Evolutionary conservation across 2,329 filamentous ascomycete genomes (phyloP).

Genomic region (Sclerotinia subarctica): DNA sequence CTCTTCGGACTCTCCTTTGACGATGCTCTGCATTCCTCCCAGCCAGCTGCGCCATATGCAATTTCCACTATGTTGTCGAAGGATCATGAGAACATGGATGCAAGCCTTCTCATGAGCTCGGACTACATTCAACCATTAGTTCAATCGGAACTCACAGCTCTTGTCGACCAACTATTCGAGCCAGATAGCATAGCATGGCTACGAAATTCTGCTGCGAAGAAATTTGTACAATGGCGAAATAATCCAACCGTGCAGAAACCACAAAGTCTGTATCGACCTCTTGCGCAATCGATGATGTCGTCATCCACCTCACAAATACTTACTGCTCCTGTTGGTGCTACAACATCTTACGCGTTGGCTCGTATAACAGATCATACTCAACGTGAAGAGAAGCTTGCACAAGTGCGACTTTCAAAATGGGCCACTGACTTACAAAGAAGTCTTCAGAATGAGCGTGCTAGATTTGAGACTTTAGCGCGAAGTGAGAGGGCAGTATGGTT

Average conservation of each 20-base stretch:
- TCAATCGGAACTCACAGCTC: constrained; percentile 65
- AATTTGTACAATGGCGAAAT: constrained; percentile 70
- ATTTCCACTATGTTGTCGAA: constrained; percentile 70
- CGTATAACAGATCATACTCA: constrained; percentile 58
- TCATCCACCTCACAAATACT: constrained; percentile 28
- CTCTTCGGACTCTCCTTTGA: constrained; percentile 49
- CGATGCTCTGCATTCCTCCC: constrained; percentile 24
- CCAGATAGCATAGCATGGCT: constrained; percentile 76
- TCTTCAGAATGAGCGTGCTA: constrained; percentile 67
- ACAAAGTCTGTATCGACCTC: constrained; percentile 41
- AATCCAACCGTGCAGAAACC: constrained; percentile 36
- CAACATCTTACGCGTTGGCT: constrained; percentile 56
- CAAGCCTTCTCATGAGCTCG: constrained; percentile 86
- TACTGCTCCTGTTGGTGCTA: constrained; percentile 35
- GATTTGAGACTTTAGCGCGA: constrained; percentile 61
- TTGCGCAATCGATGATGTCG: constrained; percentile 31
- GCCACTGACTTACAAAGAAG: constrained; percentile 76
- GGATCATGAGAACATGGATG: constrained; percentile 84
- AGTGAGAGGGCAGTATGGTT: constrained; percentile 68
- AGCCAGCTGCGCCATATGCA: constrained; percentile 58
- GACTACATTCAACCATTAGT: constrained; percentile 82
- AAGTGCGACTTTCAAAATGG: constrained; percentile 77
- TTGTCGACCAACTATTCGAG: constrained; percentile 76
- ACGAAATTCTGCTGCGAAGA: constrained; percentile 77
- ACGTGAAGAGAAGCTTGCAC: constrained; percentile 58